These are phyloP conservation scores for Viridothelium virens DNA, from an alignment of 495 filamentous ascomycete species.

Conservation along the genomic window DNA sequence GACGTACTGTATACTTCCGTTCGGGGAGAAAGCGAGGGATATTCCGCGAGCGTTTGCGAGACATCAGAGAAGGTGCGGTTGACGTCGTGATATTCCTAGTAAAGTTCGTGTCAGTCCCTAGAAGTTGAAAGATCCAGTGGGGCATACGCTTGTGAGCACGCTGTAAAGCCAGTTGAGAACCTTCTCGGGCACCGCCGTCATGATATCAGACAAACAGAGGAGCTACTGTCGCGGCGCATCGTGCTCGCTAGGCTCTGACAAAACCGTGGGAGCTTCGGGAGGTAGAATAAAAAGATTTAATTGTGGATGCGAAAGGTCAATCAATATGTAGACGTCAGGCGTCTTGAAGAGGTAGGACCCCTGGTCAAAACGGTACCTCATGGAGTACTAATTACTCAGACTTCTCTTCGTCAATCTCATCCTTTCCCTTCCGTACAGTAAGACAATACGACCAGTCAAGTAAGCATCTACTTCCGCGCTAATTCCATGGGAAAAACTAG, in stretches of 20 bases:
- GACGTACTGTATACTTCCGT: slow-evolving; percentile 91
- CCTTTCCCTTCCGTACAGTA: no score
- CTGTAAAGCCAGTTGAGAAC: slow-evolving; percentile 93
- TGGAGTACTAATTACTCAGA: no score
- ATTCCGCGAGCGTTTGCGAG: slow-evolving; percentile 69
- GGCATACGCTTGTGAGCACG: slow-evolving; percentile 66
- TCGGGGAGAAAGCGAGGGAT: slow-evolving; percentile 76
- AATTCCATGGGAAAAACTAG: background rate
- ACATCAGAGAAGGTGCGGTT: slow-evolving; percentile 90
- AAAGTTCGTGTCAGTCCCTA: slow-evolving; percentile 16
- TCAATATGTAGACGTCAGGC: no score
- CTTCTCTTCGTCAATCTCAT: no score
- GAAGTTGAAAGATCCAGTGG: slow-evolving; percentile 11
- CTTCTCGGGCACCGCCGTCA: slow-evolving; percentile 76
- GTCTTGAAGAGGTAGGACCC: no score
- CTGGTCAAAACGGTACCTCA: no score
- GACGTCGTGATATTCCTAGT: slow-evolving; percentile 83
- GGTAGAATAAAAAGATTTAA: background rate
- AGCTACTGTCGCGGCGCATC: background rate
- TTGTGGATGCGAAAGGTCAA: no score
- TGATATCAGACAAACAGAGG: slow-evolving; percentile 27
- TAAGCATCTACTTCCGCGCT: no score
- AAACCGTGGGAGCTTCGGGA: background rate
- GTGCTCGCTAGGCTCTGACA: background rate
- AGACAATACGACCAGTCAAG: no score